Evolutionary conservation across 495 filamentous ascomycete genomes (phyloP).

Genomic region (Lentithecium fluviatile): DNA sequence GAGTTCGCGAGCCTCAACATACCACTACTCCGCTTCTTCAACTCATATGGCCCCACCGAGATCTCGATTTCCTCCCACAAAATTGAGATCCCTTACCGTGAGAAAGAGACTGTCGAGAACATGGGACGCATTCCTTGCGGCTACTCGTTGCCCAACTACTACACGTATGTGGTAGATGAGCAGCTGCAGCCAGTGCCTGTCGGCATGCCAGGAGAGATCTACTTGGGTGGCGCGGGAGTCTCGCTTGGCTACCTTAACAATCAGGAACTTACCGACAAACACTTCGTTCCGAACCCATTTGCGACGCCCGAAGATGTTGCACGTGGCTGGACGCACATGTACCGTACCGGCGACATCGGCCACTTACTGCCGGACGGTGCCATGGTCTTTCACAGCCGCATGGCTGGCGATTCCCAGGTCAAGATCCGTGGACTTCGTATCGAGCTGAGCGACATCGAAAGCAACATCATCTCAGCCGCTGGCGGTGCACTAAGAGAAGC

Average conservation of each 20-base stretch:
- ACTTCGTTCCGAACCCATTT: background rate
- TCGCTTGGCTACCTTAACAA: conserved; percentile 46
- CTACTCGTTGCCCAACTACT: conserved; percentile 28
- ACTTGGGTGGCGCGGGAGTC: conserved; percentile 47
- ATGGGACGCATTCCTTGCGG: background rate
- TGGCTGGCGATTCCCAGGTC: conserved; percentile 15
- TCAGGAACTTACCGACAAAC: conserved; percentile 32
- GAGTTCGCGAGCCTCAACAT: too few relatives aligned
- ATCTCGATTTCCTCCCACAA: too few relatives aligned
- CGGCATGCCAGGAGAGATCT: conserved; percentile 48
- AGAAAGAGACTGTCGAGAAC: too few relatives aligned
- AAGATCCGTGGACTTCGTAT: conserved; percentile 28
- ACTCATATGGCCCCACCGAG: too few relatives aligned
- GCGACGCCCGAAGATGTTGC: background rate
- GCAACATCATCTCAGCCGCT: background rate
- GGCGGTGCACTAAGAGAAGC: background rate
- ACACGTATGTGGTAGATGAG: conserved; percentile 48
- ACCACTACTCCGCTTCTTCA: too few relatives aligned
- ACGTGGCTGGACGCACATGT: conserved; percentile 11
- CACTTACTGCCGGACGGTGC: conserved; percentile 10
- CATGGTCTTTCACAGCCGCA: conserved; percentile 10
- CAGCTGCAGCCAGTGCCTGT: conserved; percentile 41
- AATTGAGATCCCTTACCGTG: too few relatives aligned
- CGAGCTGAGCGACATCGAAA: conserved; percentile 16
- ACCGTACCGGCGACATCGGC: conserved; percentile 21